Conservation (phyloP, 306 rosid species). For the Vigna reflexopilosa region DNA sequence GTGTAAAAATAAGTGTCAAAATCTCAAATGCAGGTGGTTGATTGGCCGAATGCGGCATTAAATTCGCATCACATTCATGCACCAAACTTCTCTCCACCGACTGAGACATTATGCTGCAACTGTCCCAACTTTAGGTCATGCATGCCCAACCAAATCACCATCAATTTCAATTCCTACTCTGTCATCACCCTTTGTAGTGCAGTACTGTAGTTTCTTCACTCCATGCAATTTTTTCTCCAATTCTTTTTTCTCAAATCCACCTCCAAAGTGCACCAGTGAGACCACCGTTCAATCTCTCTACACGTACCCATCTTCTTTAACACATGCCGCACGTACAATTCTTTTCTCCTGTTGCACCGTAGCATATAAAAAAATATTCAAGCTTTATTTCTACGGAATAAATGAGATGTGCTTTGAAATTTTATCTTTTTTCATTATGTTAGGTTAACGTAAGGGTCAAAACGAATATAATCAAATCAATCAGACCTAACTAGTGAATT, state of each 20-base stretch:
- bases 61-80: background rate
- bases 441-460: background rate
- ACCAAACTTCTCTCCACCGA: background rate
- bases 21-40: too few relatives aligned
- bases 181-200: background rate
- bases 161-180: background rate
- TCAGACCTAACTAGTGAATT: background rate
- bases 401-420: background rate
- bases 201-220: background rate
- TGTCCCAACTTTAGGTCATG: background rate
- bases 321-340: background rate
- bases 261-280: background rate
- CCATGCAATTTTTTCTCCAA: too few relatives aligned
- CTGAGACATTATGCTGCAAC: background rate
- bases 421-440: background rate
- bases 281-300: background rate
- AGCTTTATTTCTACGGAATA: background rate
- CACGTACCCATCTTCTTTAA: too few relatives aligned
- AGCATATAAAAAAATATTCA: background rate
- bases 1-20: too few relatives aligned
- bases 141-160: slow-evolving; percentile 4
- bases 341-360: background rate
- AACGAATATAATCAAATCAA: background rate
- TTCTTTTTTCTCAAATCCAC: background rate
- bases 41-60: background rate